Conservation (phyloP, 306 rosid genomes). For the Ziziphus jujuba region DNA sequence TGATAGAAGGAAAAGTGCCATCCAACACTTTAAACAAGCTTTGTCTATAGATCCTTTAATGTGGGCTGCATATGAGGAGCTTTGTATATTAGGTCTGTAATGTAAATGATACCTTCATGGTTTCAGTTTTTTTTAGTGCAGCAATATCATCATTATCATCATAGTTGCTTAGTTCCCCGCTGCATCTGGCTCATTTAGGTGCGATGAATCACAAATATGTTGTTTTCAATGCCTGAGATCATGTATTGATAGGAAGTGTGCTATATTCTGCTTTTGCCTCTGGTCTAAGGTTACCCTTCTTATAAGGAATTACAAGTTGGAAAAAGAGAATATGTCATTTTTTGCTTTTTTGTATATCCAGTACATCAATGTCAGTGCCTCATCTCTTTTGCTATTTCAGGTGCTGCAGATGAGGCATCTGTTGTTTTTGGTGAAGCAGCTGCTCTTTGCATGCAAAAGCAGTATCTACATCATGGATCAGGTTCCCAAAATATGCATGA, state of each 20-base stretch:
- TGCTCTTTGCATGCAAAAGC: conserved; percentile 79
- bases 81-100: conserved; percentile 83
- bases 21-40: conserved; percentile 58
- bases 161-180: conserved; percentile 1
- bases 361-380: conserved; percentile 9
- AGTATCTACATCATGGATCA: conserved; percentile 55
- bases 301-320: no score
- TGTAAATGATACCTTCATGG: conserved; percentile 31
- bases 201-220: no score
- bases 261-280: no score
- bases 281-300: no score
- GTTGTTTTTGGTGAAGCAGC: conserved; percentile 91
- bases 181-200: neutral
- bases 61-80: conserved; percentile 94
- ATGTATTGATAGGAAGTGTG: no score
- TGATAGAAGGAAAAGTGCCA: conserved; percentile 58
- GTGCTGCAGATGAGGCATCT: conserved; percentile 95
- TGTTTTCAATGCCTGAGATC: no score
- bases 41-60: conserved; percentile 47
- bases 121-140: conserved; percentile 7
- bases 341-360: neutral
- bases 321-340: neutral
- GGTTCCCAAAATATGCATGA: conserved; percentile 49
- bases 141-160: neutral
- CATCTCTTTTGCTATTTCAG: conserved; percentile 40